Base-by-base conservation (phyloP, 2,329 filamentous ascomycete genomes). In the Dendrostoma leiphaemia region DNA sequence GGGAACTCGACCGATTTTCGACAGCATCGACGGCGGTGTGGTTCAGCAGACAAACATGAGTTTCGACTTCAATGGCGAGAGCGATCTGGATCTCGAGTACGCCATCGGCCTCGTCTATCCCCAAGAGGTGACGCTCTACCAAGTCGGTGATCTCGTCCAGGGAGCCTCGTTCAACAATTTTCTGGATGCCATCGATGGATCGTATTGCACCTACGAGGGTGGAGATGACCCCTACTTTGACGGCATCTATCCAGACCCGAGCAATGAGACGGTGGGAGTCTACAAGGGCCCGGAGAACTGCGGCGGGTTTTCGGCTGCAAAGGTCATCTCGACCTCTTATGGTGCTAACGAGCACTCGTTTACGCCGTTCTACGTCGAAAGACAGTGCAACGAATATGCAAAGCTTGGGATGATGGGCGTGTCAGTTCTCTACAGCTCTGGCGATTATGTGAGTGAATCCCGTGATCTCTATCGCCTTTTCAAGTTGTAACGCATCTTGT, bases 261-360 rank as follows among this genome's bases (percentile, higher is more conserved):
- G 9, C 4, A 35, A 10, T 6, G n/a, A n/a, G n/a, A n/a, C n/a
- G n/a, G n/a, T n/a, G 74, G 73, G 68, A 13, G 76, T 74, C 13
- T 78, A 77, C 63, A 72, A 73, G 51, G n/a, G n/a, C n/a, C 71
- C 73, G 3, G 53, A 65, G 57, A 59, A 62, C 28, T 54, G 31
- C 21, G 57, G 56, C 31, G 52, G 37, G 8, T 58, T 21, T 64
- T 72, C 74, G 60, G 73, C 71, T n/a, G 74, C 76, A 1, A 77
- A 78, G 51, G 77, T 78, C 12, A 69, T 75, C 48, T 71, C 69
- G 15, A 74, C 77, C 31, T 76, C 72, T 0, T 76, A 77, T 53
- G 77, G 75, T n/a, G 71, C 71, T 37, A 68, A 73, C 35, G 76
- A 79, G 61, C 63, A 64, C n/a, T 72, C 74, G 12, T 67, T 80